These are phyloP conservation scores for Chaetothyriales sp. DNA, from an alignment of 2,329 filamentous ascomycete genomes.

Conservation along the genomic window DNA sequence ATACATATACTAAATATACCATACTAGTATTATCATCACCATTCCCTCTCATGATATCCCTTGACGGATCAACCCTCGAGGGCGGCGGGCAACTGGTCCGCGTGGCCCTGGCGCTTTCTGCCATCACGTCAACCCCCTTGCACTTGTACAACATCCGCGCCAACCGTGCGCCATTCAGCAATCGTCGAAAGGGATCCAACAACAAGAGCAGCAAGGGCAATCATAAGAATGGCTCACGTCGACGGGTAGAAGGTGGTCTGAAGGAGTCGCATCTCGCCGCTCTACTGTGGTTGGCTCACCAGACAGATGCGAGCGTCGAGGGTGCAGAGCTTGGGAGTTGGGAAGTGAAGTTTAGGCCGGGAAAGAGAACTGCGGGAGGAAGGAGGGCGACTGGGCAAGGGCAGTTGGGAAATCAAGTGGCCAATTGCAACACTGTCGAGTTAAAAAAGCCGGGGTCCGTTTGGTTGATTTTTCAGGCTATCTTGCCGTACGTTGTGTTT, in stretches of 20 bases:
- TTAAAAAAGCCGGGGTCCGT: slow-evolving; percentile 40
- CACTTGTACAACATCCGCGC: slow-evolving; percentile 42
- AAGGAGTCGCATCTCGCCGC: slow-evolving; percentile 45
- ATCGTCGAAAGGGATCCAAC: not conserved
- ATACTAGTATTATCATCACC: too few relatives aligned
- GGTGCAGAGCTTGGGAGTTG: slow-evolving; percentile 26
- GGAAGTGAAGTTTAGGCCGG: slow-evolving; percentile 22
- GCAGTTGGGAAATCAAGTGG: slow-evolving; percentile 8
- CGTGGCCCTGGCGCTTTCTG: slow-evolving; percentile 41
- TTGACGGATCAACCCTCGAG: slow-evolving; percentile 47
- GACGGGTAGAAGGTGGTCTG: slow-evolving; percentile 28
- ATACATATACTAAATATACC: too few relatives aligned
- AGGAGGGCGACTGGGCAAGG: not conserved
- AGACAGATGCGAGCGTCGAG: slow-evolving; percentile 32
- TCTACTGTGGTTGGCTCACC: slow-evolving; percentile 38
- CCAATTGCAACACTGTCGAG: slow-evolving; percentile 21
- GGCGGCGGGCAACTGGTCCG: slow-evolving; percentile 50
- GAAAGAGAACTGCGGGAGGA: not conserved
- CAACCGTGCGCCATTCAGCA: slow-evolving; percentile 24
- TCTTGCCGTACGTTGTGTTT: slow-evolving; percentile 46
- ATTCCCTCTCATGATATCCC: slow-evolving; percentile 19
- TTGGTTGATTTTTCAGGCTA: slow-evolving; percentile 44
- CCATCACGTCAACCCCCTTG: slow-evolving; percentile 38
- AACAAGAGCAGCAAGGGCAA: not conserved
- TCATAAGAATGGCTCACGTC: not conserved